Evolutionary conservation across 2,329 filamentous ascomycete species (phyloP).

Genomic region (Karstenula rhodostoma): DNA sequence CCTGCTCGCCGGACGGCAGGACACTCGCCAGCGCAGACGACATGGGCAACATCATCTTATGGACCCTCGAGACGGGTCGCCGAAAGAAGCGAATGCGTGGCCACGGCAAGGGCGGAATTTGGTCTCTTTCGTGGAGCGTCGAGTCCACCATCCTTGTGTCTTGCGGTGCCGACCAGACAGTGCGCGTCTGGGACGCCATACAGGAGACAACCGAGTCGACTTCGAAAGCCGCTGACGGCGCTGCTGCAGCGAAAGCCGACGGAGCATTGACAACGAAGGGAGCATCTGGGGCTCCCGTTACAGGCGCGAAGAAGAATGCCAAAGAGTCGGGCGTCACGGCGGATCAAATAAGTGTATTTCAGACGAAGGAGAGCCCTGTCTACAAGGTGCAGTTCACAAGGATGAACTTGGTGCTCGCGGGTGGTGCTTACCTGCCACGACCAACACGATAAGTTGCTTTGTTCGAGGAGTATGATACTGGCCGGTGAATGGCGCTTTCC

Average conservation of each 20-base stretch:
- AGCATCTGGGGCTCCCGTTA: slow-evolving; percentile 52
- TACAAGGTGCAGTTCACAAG: slow-evolving; percentile 92
- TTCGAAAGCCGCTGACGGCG: slow-evolving; percentile 61
- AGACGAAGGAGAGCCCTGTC: slow-evolving; percentile 94
- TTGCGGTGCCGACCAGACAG: slow-evolving; percentile 89
- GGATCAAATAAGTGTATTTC: slow-evolving; percentile 93
- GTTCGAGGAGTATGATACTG: not conserved
- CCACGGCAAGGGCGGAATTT: slow-evolving; percentile 92
- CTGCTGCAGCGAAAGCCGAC: slow-evolving; percentile 57
- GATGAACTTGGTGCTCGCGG: slow-evolving; percentile 92
- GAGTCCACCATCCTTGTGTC: slow-evolving; percentile 92
- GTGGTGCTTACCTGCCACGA: slow-evolving; percentile 73
- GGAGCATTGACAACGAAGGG: slow-evolving; percentile 61
- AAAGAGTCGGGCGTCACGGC: slow-evolving; percentile 91
- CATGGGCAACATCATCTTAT: slow-evolving; percentile 88
- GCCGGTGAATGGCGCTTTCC: not conserved
- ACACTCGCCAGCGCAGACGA: slow-evolving; percentile 91
- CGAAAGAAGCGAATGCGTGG: slow-evolving; percentile 92
- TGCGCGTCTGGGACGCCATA: slow-evolving; percentile 91
- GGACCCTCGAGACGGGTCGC: slow-evolving; percentile 88
- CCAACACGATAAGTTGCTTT: slow-evolving; percentile 30
- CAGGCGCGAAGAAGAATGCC: slow-evolving; percentile 70
- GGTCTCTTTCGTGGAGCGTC: slow-evolving; percentile 90
- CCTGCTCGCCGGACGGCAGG: slow-evolving; percentile 87
- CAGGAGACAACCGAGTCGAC: slow-evolving; percentile 65